Evolutionary conservation across 2,329 filamentous ascomycete genomes (phyloP), one percentile per base, ranked within the genome.

Genomic region (Pseudogymnoascus sp.): DNA sequence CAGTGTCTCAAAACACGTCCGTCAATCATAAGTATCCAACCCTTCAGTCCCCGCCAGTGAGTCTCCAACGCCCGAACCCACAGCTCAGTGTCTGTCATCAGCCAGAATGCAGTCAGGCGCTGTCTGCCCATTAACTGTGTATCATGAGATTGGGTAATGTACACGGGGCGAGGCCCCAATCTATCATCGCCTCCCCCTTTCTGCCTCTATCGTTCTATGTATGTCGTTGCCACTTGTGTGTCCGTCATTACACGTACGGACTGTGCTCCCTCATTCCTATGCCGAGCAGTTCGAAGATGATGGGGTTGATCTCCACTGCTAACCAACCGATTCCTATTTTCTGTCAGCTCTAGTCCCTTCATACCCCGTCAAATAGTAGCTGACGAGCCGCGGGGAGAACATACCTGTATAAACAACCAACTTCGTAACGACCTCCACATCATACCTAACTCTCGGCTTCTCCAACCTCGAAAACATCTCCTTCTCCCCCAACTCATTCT

Each of bases 381-480:
- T 1, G 23, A 0, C 14, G 23, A 7, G 6, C 16, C 23, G 11
- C 16, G 60, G n/a, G 8, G 5, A 60, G 48, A 14, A 78, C 86
- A 76, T 78, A 92, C 93, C 95, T 65, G 89, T 84, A 78, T 99
- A 99, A 23, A 99, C 92, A 71, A 99, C 90, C 66, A 99, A 77
- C 78, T 97, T 98, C 4, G 95, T 98, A 39, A 99, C 90, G 41
- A 99, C 93, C 76, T 99, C 95, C n/a, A 98, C 93, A 77, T 99
- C 95, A 73, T 98, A 99, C 70, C 93, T 83, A 65, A 97, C 93
- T 69, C 95, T 86, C 60, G 95, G 92, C 77, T 89, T 91, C 67
- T 92, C 88, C 63, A 98, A 81, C 73, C 83, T 86, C 51, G 87
- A 89, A 75, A 98, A 97, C 75, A 98, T 88, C 73, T 96, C 90